Evolutionary conservation across 306 rosid species (phyloP).

Genomic region (Malus orientalis): DNA sequence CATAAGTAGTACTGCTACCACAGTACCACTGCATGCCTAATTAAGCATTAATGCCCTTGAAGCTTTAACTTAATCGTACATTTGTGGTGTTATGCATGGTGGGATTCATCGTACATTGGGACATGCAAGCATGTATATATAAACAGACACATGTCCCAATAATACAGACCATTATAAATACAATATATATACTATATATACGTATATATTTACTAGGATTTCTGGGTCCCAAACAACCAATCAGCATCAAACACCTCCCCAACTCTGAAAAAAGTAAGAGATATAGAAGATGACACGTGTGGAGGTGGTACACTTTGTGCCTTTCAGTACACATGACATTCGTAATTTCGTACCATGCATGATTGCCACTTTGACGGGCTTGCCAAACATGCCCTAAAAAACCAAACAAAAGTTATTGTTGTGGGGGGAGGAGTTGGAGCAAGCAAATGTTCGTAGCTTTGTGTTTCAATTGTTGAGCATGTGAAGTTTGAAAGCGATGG

Average conservation of each 20-base stretch:
- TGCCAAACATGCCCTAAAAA: constrained; percentile 2
- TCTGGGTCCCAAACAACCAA: not conserved
- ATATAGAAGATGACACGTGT: constrained; percentile 17
- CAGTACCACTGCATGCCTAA: not conserved
- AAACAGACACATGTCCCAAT: constrained; percentile 26
- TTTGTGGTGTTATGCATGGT: not conserved
- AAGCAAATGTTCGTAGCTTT: not conserved
- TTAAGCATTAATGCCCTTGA: not conserved
- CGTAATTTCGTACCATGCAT: constrained; percentile 10
- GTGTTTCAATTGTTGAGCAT: not conserved
- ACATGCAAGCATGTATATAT: not conserved
- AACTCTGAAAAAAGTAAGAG: too few relatives aligned
- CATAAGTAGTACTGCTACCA: not conserved
- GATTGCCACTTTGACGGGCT: constrained; percentile 23
- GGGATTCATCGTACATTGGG: not conserved
- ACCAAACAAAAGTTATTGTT: not conserved
- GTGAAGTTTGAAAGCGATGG: not conserved
- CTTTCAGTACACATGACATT: not conserved
- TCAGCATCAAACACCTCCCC: constrained; percentile 10
- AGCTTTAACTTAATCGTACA: not conserved
- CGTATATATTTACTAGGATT: constrained; percentile 22
- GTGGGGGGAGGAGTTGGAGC: not conserved
- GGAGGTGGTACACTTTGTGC: not conserved
- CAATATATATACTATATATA: not conserved
- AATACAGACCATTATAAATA: constrained; percentile 6